Evolutionary conservation across 495 filamentous ascomycete genomes (phyloP), one percentile per base, ranked within the genome.

Genomic region (Neurospora sp.): DNA sequence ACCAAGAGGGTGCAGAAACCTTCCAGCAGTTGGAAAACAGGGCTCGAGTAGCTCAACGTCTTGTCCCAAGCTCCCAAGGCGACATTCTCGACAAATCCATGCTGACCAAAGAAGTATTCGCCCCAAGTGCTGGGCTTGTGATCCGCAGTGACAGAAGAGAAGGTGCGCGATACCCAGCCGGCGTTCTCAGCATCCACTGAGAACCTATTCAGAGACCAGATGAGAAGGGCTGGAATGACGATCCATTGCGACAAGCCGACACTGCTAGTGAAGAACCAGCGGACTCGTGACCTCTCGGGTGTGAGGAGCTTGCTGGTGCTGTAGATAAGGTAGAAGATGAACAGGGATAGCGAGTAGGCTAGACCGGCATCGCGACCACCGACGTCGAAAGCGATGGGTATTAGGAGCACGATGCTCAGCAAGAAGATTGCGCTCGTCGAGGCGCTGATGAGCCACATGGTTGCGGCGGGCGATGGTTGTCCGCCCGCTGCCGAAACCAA

Each of bases 1-100:
- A 99, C 96, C 73, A 99, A 83, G 78, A 99, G 82, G 77, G 93
- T 97, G 83, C 96, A 98, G 83, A 99, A 99, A 3, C 96, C 96
- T 82, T 99, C 96, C 44, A 89, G 90, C 38, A 99, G 85, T 79
- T 99, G 96, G 83, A 98, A 99, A 16, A 97, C 86, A 0, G 96
- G 96, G n/a, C 93, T 95, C 22, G 94, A 97, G 86, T 94, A 98
- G 82, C 91, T 88, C 80, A 99, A 83, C 42, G 94, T 82, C 77
- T 91, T 93, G 79, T 97, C 93, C 96, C 96, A 99, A 71, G 88
- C 88, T 11, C 94, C 93, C 74, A 99, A 87, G 12, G 92, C 90
- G 68, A 92, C 82, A 4, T 84, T 90, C 84, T 98, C 93, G 2
- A 94, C 78, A 6, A 97, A 76, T 0, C 94, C 94, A 70, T 90